Conservation (phyloP, 1,284 basidiomycete genomes). For the Trametes polyzona region DNA sequence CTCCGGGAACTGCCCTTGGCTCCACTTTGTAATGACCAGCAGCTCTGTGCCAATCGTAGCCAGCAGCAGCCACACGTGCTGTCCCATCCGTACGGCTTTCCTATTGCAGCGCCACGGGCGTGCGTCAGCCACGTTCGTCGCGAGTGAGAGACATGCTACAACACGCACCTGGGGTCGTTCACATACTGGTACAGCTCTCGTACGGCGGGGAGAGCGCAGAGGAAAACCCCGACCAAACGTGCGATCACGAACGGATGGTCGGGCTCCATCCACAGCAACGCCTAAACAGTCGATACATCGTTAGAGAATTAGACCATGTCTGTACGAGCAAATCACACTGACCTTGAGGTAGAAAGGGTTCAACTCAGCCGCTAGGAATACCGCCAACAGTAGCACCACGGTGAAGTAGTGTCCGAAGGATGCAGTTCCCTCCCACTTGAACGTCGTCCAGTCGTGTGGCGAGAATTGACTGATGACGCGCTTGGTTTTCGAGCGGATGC, state of each 20-base stretch:
- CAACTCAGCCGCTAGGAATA: constrained; percentile 81
- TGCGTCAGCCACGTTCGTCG: constrained; percentile 12
- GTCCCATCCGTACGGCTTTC: constrained; percentile 81
- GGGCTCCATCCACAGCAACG: constrained; percentile 85
- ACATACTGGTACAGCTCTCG: constrained; percentile 81
- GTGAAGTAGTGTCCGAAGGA: constrained; percentile 76
- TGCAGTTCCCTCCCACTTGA: constrained; percentile 84
- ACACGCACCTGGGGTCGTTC: constrained; percentile 75
- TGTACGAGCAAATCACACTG: constrained; percentile 25
- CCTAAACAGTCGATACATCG: constrained; percentile 41
- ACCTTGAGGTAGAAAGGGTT: constrained; percentile 87
- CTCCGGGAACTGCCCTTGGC: constrained; percentile 67
- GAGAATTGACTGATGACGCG: constrained; percentile 82
- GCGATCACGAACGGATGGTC: constrained; percentile 81
- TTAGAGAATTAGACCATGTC: constrained; percentile 9
- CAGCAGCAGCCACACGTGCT: constrained; percentile 82
- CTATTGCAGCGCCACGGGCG: constrained; percentile 40
- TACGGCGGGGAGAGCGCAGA: constrained; percentile 82
- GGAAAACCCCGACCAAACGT: constrained; percentile 74
- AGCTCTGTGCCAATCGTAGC: constrained; percentile 83
- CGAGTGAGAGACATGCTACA: constrained; percentile 8
- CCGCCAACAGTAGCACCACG: constrained; percentile 73
- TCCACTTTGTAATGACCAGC: constrained; percentile 78
- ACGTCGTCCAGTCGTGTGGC: constrained; percentile 84
- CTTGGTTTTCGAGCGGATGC: constrained; percentile 74